phyloP scores from a whole-genome alignment of 1,284 basidiomycete genomes.

The Cutaneotrichosporon cavernicola region DNA sequence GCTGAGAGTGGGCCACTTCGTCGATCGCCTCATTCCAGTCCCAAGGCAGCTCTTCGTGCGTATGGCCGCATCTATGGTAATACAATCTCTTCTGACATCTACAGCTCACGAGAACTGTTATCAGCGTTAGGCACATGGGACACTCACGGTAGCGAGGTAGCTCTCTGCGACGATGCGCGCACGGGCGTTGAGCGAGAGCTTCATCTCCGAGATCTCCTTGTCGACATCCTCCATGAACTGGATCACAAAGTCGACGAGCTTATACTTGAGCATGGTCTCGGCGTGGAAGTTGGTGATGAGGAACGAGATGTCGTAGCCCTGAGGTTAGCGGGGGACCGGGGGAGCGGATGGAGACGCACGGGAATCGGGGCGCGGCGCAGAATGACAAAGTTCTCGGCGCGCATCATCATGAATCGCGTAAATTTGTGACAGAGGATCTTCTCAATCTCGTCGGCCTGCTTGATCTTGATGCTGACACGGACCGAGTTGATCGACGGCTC shows the following conservation, averaged over 20 bases:
- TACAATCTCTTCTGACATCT: constrained; percentile 27
- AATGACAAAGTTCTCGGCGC: constrained; percentile 96
- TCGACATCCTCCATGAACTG: constrained; percentile 99
- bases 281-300: constrained; percentile 96
- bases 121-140: not conserved
- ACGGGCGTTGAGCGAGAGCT: constrained; percentile 79
- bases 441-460: constrained; percentile 99
- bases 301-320: constrained; percentile 99
- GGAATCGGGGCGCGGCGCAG: constrained; percentile 88
- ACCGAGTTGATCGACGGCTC: constrained; percentile 97
- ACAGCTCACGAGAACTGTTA: constrained; percentile 23
- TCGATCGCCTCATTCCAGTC: not conserved
- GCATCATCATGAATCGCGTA: constrained; percentile 98
- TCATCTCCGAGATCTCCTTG: constrained; percentile 62
- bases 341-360: constrained; percentile 56
- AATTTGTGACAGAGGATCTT: constrained; percentile 97
- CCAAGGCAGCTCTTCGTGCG: not conserved
- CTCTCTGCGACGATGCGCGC: constrained; percentile 93
- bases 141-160: constrained; percentile 52
- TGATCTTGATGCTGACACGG: constrained; percentile 93
- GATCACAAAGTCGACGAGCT: constrained; percentile 99
- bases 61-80: constrained; percentile 25
- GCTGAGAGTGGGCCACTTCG: not conserved
- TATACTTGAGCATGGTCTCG: constrained; percentile 98
- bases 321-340: not conserved